Evolutionary conservation across 345 rosid genomes (phyloP), one percentile per base, ranked within the genome.

Genomic region (Raphanus sativus): DNA sequence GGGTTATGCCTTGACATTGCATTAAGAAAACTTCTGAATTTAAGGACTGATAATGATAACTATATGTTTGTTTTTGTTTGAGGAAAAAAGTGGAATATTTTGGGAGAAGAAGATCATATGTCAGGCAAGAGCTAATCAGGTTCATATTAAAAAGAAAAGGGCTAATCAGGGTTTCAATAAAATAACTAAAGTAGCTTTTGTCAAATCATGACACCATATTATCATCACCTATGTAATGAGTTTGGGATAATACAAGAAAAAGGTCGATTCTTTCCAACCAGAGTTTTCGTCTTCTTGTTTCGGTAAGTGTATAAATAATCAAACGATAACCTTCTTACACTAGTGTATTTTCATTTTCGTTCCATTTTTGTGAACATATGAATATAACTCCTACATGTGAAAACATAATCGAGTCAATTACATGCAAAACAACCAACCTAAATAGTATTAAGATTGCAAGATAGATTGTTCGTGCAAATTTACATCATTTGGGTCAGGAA

Each of bases 121-220:
- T 4, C n/a, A 34, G 55, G 21, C 21, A 66, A 40, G 45, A 54
- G 66, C 60, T 67, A 32, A 10, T 67, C 24, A 38, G 25, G 54
- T 45, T 75, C 55, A 25, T 58, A 58, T 21, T 9, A 56, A 25
- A 25, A 56, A 24, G 16, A 56, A 38, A 66, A 34, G 59, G 34
- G 36, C 21, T 67, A 40, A 10, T 67, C 34, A 30, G 17, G 74
- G 21, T 76, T 62, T 36, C 15, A 69, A 62, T 69, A 62, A 50
- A 33, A 34, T 2, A 69, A 42, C 12, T 34, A 34, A 76, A 62
- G 69, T 21, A 1, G 13, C 4, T 2, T 17, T 62, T 45, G 29
- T 7, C 66, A 77, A 63, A 64, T 77, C 34, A 77, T 70, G 75
- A 70, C 71, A 77, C 66, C 75, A 69, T 70, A 70, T 77, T 77